Base-by-base conservation (phyloP, 768 basidiomycete genomes). In the Macrolepiota dolichaula region DNA sequence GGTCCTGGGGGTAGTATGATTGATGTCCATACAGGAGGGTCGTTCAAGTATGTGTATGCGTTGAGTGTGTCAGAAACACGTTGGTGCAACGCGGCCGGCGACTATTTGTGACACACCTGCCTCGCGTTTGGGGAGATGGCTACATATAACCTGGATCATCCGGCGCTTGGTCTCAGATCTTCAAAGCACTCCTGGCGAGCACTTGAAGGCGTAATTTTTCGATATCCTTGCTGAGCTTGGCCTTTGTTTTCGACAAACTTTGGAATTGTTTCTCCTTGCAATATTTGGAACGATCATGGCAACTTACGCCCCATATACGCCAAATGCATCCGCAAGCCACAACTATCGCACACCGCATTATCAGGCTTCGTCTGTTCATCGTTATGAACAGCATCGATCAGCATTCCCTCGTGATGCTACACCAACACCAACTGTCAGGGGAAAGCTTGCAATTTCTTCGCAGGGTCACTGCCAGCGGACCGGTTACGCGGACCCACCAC, bases 21-120 rank as follows among this genome's bases (percentile, higher is more conserved):
- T 37, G 47, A 42, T 55, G 49, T 15, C 49, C 49, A 58, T 37
- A 36, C n/a, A 37, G 57, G 57, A 53, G 55, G 62, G 40, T 57
- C 55, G 53, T 47, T 29, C 54, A 19, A 62, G 52, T 36, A 27
- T 55, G 56, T 50, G 50, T 37, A 35, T 58, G 17, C 5, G 56
- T 4, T 68, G 65, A 64, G 68, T 63, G 71, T 74, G 65, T 74
- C 76, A 62, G 59, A 65, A 73, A 73, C 76, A 73, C 71, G 75
- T 72, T 67, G 66, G 64, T 64, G 62, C 73, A 73, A 69, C 65
- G 72, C 62, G 69, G 53, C 54, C 10, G 27, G 19, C 15, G 35
- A 50, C 25, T 37, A 32, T 32, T 36, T 13, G 36, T 51, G 25
- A 51, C 49, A 51, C 38, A 29, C 37, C 32, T 10, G 24, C 47